These are phyloP conservation scores for Heritiera littoralis DNA, from an alignment of 345 rosid genomes.

Conservation along the genomic window DNA sequence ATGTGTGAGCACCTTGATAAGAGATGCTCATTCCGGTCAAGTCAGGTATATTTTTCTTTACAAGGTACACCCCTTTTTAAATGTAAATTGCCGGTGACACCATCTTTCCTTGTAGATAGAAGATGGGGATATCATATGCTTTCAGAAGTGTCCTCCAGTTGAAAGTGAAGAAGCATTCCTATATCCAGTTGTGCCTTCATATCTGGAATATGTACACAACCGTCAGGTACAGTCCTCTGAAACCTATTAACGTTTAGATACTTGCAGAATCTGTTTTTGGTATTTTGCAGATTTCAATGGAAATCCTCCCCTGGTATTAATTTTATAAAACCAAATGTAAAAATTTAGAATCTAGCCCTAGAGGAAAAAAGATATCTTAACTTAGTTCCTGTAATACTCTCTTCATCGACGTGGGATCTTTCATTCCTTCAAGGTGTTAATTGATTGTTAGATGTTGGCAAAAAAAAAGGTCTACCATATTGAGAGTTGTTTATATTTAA, in stretches of 20 bases:
- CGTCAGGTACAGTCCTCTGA: slow-evolving; percentile 67
- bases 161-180: slow-evolving; percentile 54
- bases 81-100: slow-evolving; percentile 10
- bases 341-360: background rate
- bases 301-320: background rate
- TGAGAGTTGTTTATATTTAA: background rate
- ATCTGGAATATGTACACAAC: slow-evolving; percentile 90
- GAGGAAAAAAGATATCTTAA: background rate
- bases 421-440: slow-evolving; percentile 6
- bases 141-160: slow-evolving; percentile 63
- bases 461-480: background rate
- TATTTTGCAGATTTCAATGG: background rate
- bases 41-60: slow-evolving; percentile 57
- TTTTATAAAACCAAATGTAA: background rate
- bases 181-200: slow-evolving; percentile 84
- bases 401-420: background rate
- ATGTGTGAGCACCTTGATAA: slow-evolving; percentile 93
- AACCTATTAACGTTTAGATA: background rate
- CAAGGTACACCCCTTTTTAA: slow-evolving; percentile 9
- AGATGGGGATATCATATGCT: slow-evolving; percentile 98
- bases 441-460: background rate
- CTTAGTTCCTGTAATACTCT: background rate
- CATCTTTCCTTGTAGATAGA: slow-evolving; percentile 56
- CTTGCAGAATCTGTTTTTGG: background rate
- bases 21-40: slow-evolving; percentile 59